These are phyloP conservation scores for Aspergillus pseudotamarii DNA, from an alignment of 2,329 filamentous ascomycete genomes.

Conservation along the genomic window DNA sequence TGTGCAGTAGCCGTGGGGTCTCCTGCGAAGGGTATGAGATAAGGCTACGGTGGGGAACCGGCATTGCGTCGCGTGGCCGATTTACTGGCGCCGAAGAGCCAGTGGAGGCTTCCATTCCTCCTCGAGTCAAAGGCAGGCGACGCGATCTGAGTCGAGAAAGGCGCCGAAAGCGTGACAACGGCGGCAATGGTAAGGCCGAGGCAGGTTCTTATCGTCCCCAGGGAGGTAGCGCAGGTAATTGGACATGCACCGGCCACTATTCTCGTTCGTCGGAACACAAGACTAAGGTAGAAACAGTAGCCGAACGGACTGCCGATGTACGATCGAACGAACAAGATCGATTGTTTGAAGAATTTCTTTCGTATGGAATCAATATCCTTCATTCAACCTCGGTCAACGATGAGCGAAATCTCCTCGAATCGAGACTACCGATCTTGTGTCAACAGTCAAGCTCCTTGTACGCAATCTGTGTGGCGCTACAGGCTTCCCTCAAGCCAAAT, in stretches of 20 bases:
- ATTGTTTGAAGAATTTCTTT: slow-evolving; percentile 19
- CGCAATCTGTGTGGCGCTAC: slow-evolving; percentile 32
- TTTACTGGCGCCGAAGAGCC: slow-evolving; percentile 35
- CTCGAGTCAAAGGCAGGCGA: slow-evolving; percentile 27
- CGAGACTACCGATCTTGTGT: slow-evolving; percentile 25
- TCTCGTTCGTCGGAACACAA: not conserved
- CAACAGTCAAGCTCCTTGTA: slow-evolving; percentile 32
- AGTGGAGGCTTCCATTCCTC: slow-evolving; percentile 24
- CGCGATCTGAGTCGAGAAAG: slow-evolving; percentile 28
- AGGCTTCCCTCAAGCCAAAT: slow-evolving; percentile 24
- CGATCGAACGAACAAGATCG: not conserved
- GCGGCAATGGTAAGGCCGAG: not conserved
- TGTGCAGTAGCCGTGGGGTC: slow-evolving; percentile 26
- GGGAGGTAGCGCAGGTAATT: not conserved
- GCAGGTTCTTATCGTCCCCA: not conserved
- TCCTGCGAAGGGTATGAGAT: slow-evolving; percentile 36
- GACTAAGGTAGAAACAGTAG: slow-evolving; percentile 1
- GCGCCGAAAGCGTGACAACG: not conserved
- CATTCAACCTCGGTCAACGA: slow-evolving; percentile 30
- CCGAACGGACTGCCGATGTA: not conserved
- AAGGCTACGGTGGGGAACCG: slow-evolving; percentile 33
- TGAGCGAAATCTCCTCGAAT: slow-evolving; percentile 18
- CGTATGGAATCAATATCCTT: slow-evolving; percentile 29
- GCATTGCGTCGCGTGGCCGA: slow-evolving; percentile 35
- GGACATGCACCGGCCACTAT: not conserved